A percentile compares a stretch with the other conserved stretches of the same genome.
Conservation (phyloP, 2,329 filamentous ascomycete species). For the Aspergillus latus region DNA sequence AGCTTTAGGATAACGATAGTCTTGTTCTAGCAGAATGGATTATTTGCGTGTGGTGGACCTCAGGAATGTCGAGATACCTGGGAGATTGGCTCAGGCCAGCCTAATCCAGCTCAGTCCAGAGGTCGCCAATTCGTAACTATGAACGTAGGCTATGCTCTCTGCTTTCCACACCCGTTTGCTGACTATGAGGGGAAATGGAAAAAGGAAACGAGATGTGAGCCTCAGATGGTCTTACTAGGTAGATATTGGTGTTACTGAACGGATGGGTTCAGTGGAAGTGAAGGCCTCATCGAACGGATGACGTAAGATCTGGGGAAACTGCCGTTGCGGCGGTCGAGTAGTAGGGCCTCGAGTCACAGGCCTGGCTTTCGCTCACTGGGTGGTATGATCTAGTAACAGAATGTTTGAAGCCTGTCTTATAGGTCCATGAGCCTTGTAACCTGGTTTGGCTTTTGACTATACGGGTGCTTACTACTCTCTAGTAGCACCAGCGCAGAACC, state of each 20-base stretch:
- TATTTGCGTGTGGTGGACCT: slow-evolving; percentile 10
- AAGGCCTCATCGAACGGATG: background rate
- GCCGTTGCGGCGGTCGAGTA: background rate
- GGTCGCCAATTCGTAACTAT: background rate
- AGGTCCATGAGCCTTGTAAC: background rate
- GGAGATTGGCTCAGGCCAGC: background rate
- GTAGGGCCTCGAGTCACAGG: background rate
- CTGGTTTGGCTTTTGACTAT: background rate
- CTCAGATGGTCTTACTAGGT: background rate
- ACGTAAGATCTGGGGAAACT: background rate
- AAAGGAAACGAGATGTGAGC: background rate
- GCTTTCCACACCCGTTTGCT: background rate
- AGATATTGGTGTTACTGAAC: background rate
- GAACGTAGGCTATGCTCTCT: background rate
- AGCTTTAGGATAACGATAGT: slow-evolving; percentile 2
- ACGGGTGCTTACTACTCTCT: background rate
- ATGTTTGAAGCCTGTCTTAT: background rate
- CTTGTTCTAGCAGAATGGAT: slow-evolving; percentile 7
- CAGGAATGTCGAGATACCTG: slow-evolving; percentile 5
- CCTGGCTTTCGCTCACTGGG: background rate
- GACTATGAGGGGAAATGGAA: background rate
- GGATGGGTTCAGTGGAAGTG: background rate
- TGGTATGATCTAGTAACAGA: background rate
- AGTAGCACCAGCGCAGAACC: background rate
- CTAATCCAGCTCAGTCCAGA: background rate